Conservation (phyloP, 768 basidiomycete genomes). For the Pulveroboletus ravenelii region DNA sequence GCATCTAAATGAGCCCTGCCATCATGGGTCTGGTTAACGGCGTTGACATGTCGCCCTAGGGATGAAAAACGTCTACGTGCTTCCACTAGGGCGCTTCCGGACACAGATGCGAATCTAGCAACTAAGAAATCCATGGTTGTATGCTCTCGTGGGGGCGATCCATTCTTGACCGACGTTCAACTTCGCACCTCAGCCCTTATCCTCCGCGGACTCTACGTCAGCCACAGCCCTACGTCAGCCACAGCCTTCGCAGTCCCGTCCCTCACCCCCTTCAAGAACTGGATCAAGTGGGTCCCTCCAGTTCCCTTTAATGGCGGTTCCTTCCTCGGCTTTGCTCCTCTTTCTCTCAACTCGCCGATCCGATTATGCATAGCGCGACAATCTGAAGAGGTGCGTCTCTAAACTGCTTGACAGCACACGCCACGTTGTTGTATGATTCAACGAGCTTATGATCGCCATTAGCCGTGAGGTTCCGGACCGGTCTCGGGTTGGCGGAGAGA, state of each 20-base stretch:
- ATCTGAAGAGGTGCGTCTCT: conserved; percentile 76
- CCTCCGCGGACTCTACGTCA: no score
- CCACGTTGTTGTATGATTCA: conserved; percentile 60
- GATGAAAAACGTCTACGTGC: no score
- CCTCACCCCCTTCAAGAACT: conserved; percentile 68
- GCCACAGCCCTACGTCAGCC: conserved; percentile 7
- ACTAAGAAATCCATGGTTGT: no score
- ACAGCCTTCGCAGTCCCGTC: conserved; percentile 55
- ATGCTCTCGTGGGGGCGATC: no score
- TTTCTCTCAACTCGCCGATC: conserved; percentile 45
- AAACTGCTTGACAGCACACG: conserved; percentile 64
- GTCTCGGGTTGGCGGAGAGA: no score
- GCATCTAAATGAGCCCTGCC: neutral
- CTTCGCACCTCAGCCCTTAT: no score
- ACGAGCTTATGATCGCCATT: conserved; percentile 30
- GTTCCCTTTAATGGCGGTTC: conserved; percentile 54
- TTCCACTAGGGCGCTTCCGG: no score
- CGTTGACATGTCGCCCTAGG: no score
- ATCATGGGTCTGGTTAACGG: no score
- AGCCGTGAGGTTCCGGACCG: conserved; percentile 51
- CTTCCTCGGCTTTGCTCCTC: conserved; percentile 18
- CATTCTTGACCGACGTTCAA: no score
- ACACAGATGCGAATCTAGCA: no score
- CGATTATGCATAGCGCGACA: conserved; percentile 68
- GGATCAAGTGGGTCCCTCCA: conserved; percentile 72